Evolutionary conservation across 192 early-diverging fungal genomes (phyloP).

Genomic region (Phycomyces nitens): DNA sequence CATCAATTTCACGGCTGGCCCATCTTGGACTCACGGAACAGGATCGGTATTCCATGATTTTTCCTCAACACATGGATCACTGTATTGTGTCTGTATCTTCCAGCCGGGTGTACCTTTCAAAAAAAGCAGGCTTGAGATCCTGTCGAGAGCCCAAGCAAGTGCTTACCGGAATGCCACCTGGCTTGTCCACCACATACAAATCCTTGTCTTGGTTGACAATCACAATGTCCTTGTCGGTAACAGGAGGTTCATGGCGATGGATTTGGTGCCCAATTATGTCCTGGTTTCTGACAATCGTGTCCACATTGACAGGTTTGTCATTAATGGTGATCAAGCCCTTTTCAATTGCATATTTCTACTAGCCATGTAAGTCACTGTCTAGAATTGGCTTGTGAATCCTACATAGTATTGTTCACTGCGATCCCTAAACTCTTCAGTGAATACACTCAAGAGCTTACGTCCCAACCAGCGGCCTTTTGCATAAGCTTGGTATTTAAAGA

Average conservation of each 20-base stretch:
- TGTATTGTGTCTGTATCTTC: constrained; percentile 88
- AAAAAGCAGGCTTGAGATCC: constrained; percentile 5
- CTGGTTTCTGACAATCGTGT: constrained; percentile 69
- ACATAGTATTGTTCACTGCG: constrained; percentile 78
- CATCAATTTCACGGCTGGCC: too few relatives aligned
- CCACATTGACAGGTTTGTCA: constrained; percentile 43
- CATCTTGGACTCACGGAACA: constrained; percentile 57
- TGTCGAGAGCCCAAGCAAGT: too few relatives aligned
- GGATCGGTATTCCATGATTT: constrained; percentile 52
- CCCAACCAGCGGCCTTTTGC: constrained; percentile 90
- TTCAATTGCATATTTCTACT: constrained; percentile 66
- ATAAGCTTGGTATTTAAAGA: constrained; percentile 73
- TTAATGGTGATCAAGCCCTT: constrained; percentile 85
- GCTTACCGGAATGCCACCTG: constrained; percentile 81
- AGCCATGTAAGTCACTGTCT: neutral
- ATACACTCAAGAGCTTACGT: constrained; percentile 73
- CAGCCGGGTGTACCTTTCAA: constrained; percentile 62
- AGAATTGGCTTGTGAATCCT: constrained; percentile 9
- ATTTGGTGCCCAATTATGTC: constrained; percentile 81
- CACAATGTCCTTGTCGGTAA: constrained; percentile 56
- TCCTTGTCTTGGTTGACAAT: constrained; percentile 65
- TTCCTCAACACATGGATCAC: constrained; percentile 63
- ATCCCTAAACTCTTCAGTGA: constrained; percentile 86
- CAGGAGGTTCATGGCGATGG: constrained; percentile 96
- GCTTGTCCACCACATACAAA: constrained; percentile 86